Evolutionary conservation across 768 basidiomycete genomes (phyloP).

Genomic region (Melanogaster broomeanus): DNA sequence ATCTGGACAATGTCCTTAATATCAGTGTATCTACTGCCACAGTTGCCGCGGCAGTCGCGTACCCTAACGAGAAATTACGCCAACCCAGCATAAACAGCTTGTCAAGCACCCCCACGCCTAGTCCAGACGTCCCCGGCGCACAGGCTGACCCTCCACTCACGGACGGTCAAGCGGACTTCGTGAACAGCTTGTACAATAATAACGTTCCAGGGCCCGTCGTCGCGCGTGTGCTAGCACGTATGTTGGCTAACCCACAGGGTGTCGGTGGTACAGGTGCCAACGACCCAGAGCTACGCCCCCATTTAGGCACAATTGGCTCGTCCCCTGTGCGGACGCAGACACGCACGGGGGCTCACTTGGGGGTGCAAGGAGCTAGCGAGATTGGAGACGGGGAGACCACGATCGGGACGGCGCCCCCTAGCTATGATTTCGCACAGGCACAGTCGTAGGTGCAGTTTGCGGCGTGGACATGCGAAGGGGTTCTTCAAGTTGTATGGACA

Average conservation of each 20-base stretch:
- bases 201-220: constrained; percentile 28
- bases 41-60: neutral
- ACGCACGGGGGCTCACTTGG: neutral
- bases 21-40: neutral
- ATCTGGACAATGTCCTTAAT: neutral
- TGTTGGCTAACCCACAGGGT: constrained; percentile 20
- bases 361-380: constrained; percentile 45
- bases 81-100: neutral
- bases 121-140: neutral
- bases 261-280: constrained; percentile 9
- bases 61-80: constrained; percentile 17
- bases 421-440: constrained; percentile 20
- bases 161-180: constrained; percentile 27
- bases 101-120: neutral
- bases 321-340: neutral
- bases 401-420: constrained; percentile 25
- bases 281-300: constrained; percentile 13
- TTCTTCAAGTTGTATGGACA: too few relatives aligned
- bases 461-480: too few relatives aligned
- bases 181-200: constrained; percentile 23
- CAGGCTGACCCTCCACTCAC: constrained; percentile 9
- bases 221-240: constrained; percentile 27
- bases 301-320: neutral
- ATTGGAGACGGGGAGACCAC: constrained; percentile 33
- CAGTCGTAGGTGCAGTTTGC: neutral